phyloP scores from a whole-genome alignment of 495 filamentous ascomycete species.

The Penicillium chermesinum region DNA sequence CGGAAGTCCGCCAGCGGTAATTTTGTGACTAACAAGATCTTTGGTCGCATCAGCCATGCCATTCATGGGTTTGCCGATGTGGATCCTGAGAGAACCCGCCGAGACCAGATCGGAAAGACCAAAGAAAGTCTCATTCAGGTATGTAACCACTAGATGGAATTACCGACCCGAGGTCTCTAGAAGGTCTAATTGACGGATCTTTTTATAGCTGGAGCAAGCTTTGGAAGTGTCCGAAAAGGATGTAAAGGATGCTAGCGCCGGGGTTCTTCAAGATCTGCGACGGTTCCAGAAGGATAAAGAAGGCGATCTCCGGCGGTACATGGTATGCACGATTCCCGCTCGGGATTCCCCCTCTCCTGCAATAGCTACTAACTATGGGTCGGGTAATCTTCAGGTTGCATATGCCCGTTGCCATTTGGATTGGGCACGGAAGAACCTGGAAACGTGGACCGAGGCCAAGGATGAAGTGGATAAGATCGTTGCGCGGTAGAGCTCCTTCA shows the following conservation, averaged over 20 bases:
- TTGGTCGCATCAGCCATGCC: constrained; percentile 88
- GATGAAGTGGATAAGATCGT: constrained; percentile 90
- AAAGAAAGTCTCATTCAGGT: constrained; percentile 65
- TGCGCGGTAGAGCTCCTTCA: constrained; percentile 35
- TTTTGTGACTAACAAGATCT: constrained; percentile 88
- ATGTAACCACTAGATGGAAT: constrained; percentile 14
- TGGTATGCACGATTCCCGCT: constrained; percentile 57
- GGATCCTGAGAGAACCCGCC: constrained; percentile 84
- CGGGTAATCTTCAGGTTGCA: constrained; percentile 59
- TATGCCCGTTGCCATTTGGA: constrained; percentile 94
- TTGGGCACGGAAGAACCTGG: constrained; percentile 96
- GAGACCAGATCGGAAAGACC: constrained; percentile 94
- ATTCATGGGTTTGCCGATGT: constrained; percentile 94
- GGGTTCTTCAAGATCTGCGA: constrained; percentile 81
- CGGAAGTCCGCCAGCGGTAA: constrained; percentile 71
- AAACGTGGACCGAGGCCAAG: constrained; percentile 92
- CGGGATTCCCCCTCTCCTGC: neutral
- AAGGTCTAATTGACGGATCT: constrained; percentile 3
- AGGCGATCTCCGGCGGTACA: constrained; percentile 85
- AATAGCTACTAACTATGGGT: constrained; percentile 10
- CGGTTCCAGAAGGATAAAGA: constrained; percentile 93
- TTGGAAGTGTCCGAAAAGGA: constrained; percentile 80
- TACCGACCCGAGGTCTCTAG: neutral
- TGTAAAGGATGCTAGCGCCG: constrained; percentile 82
- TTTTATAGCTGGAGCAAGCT: constrained; percentile 77